These are phyloP conservation scores for Colletotrichum australisinense DNA, from an alignment of 2,329 filamentous ascomycete species.

Conservation along the genomic window DNA sequence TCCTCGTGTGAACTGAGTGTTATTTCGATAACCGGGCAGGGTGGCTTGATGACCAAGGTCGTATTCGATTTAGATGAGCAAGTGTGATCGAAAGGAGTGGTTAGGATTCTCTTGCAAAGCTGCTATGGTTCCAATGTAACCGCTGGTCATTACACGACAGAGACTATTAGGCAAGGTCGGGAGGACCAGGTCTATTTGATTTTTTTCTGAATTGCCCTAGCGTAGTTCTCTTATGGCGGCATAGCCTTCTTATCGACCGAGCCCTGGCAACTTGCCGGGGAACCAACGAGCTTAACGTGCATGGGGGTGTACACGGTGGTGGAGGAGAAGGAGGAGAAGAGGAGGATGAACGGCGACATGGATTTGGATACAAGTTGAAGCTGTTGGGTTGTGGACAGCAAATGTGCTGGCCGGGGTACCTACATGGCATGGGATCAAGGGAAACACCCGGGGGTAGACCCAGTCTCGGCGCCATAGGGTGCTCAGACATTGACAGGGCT, in stretches of 20 bases:
- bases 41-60: slow-evolving; percentile 1
- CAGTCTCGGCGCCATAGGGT: slow-evolving; percentile 32
- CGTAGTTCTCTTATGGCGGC: slow-evolving; percentile 34
- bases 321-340: slow-evolving; percentile 9
- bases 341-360: slow-evolving; percentile 34
- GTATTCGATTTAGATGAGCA: slow-evolving; percentile 15
- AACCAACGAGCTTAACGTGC: slow-evolving; percentile 30
- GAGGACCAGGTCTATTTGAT: slow-evolving; percentile 36
- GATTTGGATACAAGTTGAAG: slow-evolving; percentile 31
- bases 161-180: slow-evolving; percentile 22
- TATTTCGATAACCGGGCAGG: slow-evolving; percentile 9
- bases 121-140: slow-evolving; percentile 28
- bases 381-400: slow-evolving; percentile 33
- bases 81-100: slow-evolving; percentile 19
- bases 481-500: slow-evolving; percentile 36
- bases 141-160: slow-evolving; percentile 25
- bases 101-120: slow-evolving; percentile 14
- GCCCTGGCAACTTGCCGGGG: slow-evolving; percentile 32
- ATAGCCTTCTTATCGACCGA: slow-evolving; percentile 36
- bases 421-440: slow-evolving; percentile 7
- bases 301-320: slow-evolving; percentile 29
- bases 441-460: slow-evolving; percentile 30
- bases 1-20: not conserved
- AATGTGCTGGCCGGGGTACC: slow-evolving; percentile 30
- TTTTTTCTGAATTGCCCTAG: slow-evolving; percentile 33